These are phyloP conservation scores for Passalora sequoiae DNA, from an alignment of 2,329 filamentous ascomycete genomes.

Conservation along the genomic window DNA sequence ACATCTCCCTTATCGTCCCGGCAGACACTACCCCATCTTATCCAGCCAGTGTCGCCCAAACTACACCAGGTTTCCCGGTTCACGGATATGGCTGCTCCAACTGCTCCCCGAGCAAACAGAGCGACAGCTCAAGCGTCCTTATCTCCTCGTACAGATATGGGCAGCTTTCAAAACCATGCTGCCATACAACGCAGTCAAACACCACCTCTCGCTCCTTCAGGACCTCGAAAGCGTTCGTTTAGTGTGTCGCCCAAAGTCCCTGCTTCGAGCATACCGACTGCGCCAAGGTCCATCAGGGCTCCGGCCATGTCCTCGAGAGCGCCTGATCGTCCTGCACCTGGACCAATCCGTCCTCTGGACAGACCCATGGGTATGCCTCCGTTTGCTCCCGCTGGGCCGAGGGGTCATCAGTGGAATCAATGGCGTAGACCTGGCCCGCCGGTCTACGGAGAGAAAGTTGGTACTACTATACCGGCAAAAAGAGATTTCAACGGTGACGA, in stretches of 20 bases:
- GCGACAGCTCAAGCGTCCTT: constrained; percentile 20
- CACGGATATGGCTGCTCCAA: constrained; percentile 27
- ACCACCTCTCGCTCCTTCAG: constrained; percentile 30
- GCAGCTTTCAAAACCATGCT: constrained; percentile 11
- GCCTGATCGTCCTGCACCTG: constrained; percentile 9
- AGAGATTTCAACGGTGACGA: constrained; percentile 43
- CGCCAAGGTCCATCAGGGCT: constrained; percentile 32
- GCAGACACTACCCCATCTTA: constrained; percentile 19
- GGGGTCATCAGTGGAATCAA: constrained; percentile 35
- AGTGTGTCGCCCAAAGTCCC: constrained; percentile 34
- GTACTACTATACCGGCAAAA: constrained; percentile 39
- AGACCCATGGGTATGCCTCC: constrained; percentile 15
- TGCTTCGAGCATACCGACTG: constrained; percentile 32
- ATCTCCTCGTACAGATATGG: constrained; percentile 24
- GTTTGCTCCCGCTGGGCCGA: constrained; percentile 24
- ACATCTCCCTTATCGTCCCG: constrained; percentile 21
- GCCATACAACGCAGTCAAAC: constrained; percentile 18
- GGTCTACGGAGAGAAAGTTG: constrained; percentile 20
- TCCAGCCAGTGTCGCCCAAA: constrained; percentile 25
- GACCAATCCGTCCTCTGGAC: constrained; percentile 17
- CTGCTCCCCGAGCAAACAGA: constrained; percentile 30
- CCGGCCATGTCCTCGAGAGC: constrained; percentile 14
- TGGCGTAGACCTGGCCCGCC: constrained; percentile 41
- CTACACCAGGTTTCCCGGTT: constrained; percentile 20
- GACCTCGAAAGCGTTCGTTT: constrained; percentile 30